These are phyloP conservation scores for Astraeus odoratus DNA, from an alignment of 768 basidiomycete genomes.

Conservation along the genomic window DNA sequence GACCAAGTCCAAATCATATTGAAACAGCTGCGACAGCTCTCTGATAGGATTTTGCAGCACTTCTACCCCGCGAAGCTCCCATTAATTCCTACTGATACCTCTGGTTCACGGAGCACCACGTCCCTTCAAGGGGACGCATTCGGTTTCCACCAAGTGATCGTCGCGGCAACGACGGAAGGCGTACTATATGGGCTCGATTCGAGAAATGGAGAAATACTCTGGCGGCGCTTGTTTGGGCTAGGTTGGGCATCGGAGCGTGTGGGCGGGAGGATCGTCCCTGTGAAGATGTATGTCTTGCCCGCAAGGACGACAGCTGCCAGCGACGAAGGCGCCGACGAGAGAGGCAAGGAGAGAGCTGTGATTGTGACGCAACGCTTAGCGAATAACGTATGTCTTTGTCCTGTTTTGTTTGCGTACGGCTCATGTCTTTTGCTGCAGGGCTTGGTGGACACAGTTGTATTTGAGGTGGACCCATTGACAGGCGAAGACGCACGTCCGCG, in stretches of 20 bases:
- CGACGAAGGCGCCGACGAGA: constrained; percentile 30
- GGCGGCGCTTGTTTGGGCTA: constrained; percentile 72
- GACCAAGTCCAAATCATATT: neutral
- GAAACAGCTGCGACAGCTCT: neutral
- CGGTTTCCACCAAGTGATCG: constrained; percentile 80
- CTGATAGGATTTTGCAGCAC: constrained; percentile 12
- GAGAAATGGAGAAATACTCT: constrained; percentile 66
- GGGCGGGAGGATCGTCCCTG: constrained; percentile 50
- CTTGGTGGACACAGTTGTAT: constrained; percentile 64
- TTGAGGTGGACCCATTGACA: constrained; percentile 73
- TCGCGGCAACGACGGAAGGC: constrained; percentile 62
- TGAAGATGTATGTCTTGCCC: constrained; percentile 53
- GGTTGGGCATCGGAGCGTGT: constrained; percentile 53
- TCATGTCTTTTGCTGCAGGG: constrained; percentile 30
- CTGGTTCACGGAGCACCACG: constrained; percentile 22
- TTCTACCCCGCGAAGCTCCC: constrained; percentile 24
- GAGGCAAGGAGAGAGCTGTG: constrained; percentile 46
- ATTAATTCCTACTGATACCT: constrained; percentile 14
- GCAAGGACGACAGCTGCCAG: constrained; percentile 1
- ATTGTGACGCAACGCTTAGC: constrained; percentile 56
- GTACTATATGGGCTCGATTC: constrained; percentile 83
- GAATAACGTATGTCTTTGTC: constrained; percentile 44
- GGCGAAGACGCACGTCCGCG: constrained; percentile 47
- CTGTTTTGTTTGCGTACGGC: neutral
- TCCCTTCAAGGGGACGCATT: constrained; percentile 67